Conservation (phyloP, 2,329 filamentous ascomycete species). For the Hypoxylon sp. region DNA sequence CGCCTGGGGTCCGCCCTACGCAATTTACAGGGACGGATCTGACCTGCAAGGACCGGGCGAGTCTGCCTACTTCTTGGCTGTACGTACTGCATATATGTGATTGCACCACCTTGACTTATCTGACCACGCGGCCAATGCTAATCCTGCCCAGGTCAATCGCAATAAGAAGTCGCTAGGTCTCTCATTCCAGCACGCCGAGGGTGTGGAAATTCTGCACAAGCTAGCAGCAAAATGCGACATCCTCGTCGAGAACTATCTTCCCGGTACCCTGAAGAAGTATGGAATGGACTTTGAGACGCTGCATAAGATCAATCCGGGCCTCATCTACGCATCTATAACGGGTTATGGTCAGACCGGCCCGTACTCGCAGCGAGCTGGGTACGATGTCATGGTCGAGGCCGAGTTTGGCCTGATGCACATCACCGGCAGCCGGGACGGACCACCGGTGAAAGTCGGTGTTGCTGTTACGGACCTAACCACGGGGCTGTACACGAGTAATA, state of each 20-base stretch:
- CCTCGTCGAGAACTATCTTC: slow-evolving; percentile 95
- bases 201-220: slow-evolving; percentile 86
- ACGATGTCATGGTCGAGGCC: slow-evolving; percentile 99
- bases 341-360: slow-evolving; percentile 97
- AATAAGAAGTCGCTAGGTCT: slow-evolving; percentile 96
- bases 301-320: slow-evolving; percentile 78
- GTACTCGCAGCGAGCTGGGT: slow-evolving; percentile 85
- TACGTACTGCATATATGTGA: too few relatives aligned
- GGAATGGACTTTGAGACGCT: slow-evolving; percentile 86
- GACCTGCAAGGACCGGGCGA: slow-evolving; percentile 77
- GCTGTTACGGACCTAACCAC: slow-evolving; percentile 97
- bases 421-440: slow-evolving; percentile 84
- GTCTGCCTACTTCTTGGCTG: slow-evolving; percentile 91
- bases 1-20: slow-evolving; percentile 96
- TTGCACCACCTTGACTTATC: not conserved
- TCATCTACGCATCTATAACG: slow-evolving; percentile 96
- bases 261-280: slow-evolving; percentile 89
- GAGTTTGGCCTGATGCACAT: slow-evolving; percentile 99
- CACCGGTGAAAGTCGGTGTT: slow-evolving; percentile 96
- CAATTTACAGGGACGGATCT: slow-evolving; percentile 72
- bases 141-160: slow-evolving; percentile 75
- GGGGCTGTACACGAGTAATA: slow-evolving; percentile 92
- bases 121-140: slow-evolving; percentile 12
- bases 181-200: slow-evolving; percentile 85
- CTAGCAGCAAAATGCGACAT: slow-evolving; percentile 88